Evolutionary conservation across 495 filamentous ascomycete species (phyloP), one percentile per base, ranked within the genome.

Genomic region (Neurospora terricola): DNA sequence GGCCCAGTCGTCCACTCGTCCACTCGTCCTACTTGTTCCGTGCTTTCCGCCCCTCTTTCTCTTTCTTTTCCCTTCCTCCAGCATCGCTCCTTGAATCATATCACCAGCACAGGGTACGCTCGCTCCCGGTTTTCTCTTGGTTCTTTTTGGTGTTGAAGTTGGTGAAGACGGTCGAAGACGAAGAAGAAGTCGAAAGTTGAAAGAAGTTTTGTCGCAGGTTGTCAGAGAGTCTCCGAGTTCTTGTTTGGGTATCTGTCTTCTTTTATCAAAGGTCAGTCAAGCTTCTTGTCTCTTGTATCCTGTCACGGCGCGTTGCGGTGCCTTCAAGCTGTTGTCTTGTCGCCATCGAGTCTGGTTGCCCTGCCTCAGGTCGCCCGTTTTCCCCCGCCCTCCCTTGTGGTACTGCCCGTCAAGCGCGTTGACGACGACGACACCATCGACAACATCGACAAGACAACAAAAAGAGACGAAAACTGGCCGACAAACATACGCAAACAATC

Each of bases 81-180:
- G 70, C 71, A 75, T 75, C 69, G 71, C 72, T 72, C 71, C 72
- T 75, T 72, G 70, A 71, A 70, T 70, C 74, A 45, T 74, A 62
- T 74, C 59, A 71, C 54, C 71, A 72, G 71, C 54, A 69, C 73
- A 71, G 54, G 54, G 54, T 62, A 62, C 54, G 54, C 54, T 62
- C 48, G 48, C 48, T 59, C 48, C 45, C 45, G 45, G 45, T 48
- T 54, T 14, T 54, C 54, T 62, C 54, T 62, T 34, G 12, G 23
- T 30, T 74, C 71, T 72, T 73, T 62, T 73, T 72, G 80, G 80
- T 78, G 80, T 81, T 80, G 80, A 62, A 62, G 54, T 80, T 75
- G 80, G 78, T 72, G 80, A 73, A 73, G 73, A 75, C 71, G 73
- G 78, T 78, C 40, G 76, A 77, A 73, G 74, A 76, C 40, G 76